phyloP scores from a whole-genome alignment of 768 basidiomycete species.

The Collybiopsis luxurians region DNA sequence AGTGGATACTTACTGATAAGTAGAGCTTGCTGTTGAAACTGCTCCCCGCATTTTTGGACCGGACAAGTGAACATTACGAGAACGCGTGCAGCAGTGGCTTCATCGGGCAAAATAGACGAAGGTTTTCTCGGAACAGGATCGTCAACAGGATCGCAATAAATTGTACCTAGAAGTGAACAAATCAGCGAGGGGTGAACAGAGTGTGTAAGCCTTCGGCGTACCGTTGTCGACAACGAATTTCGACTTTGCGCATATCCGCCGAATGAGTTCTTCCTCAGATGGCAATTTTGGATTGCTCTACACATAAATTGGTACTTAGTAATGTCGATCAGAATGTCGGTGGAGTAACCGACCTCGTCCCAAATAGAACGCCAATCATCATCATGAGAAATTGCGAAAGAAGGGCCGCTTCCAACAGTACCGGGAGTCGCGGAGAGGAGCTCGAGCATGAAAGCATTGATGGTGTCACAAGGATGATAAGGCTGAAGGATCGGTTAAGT shows the following conservation, averaged over 20 bases:
- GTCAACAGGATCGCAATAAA: conserved; percentile 4
- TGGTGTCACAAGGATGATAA: conserved; percentile 8
- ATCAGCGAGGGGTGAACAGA: neutral
- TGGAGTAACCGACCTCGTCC: neutral
- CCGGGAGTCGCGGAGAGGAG: conserved; percentile 5
- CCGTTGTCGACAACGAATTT: conserved; percentile 5
- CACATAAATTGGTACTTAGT: neutral
- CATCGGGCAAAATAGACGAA: neutral
- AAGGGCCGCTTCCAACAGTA: conserved; percentile 4
- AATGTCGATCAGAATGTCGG: neutral
- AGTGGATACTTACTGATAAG: neutral
- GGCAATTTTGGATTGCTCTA: neutral
- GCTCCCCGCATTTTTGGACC: conserved; percentile 2
- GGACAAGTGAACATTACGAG: conserved; percentile 7
- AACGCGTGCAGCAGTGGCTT: neutral
- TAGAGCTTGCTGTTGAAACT: conserved; percentile 2
- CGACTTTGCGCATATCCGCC: conserved; percentile 1
- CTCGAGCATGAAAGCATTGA: conserved; percentile 4
- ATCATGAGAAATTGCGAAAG: conserved; percentile 9
- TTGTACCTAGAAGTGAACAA: neutral
- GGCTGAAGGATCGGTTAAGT: neutral
- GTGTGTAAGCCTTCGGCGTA: neutral
- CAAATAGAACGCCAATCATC: conserved; percentile 7
- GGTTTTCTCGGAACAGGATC: neutral
- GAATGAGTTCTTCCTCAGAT: neutral